Base-by-base conservation (phyloP, 164 flowering plant species). In the Nelumbo lutea region DNA sequence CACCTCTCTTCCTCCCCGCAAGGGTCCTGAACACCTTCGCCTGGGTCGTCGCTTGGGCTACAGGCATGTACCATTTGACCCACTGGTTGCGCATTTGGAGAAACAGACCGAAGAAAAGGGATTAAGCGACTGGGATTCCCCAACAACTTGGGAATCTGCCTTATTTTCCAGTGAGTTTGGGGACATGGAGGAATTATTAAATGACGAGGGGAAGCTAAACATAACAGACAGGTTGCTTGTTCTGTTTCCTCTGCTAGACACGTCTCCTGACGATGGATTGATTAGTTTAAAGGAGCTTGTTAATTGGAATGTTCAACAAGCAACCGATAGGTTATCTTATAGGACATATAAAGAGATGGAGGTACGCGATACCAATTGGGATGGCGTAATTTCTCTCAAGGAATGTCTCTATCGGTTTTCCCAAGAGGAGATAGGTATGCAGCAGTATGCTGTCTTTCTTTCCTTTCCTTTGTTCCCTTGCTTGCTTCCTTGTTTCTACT, bases 241-340 rank as follows among this genome's bases (percentile, higher is more conserved):
- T 10, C 59, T 89, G 79, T 89, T 86, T 65, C 95, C 95, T 3
- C 38, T 83, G 73, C 9, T 89, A 10, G 95, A 89, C 67, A 70
- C 8, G 5, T 58, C 67, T 7, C 87, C 90, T 0, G 68, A 67
- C 59, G 90, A 89, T 68, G 86, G 84, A 13, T n/a, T 44, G 1
- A 45, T 86, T 13, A 80, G 76, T 66, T 68, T 69, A 42, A 60
- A 74, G 41, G 96, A 90, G 77, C 78, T 88, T 3, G 81, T 74
- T 62, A 66, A 48, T 39, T 88, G 95, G 91, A 80, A 81, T 57
- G 41, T 61, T 1, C 53, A 69, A 10, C 84, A 77, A 69, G 87
- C 88, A 1, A 55, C 56, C 3, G 76, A 83, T 9, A 67, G 84
- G 9, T 66, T 86, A 77, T 41, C 38, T 52, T 78, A 75, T 44